These are phyloP conservation scores for Neurospora terricola DNA, from an alignment of 495 filamentous ascomycete genomes.

Conservation along the genomic window DNA sequence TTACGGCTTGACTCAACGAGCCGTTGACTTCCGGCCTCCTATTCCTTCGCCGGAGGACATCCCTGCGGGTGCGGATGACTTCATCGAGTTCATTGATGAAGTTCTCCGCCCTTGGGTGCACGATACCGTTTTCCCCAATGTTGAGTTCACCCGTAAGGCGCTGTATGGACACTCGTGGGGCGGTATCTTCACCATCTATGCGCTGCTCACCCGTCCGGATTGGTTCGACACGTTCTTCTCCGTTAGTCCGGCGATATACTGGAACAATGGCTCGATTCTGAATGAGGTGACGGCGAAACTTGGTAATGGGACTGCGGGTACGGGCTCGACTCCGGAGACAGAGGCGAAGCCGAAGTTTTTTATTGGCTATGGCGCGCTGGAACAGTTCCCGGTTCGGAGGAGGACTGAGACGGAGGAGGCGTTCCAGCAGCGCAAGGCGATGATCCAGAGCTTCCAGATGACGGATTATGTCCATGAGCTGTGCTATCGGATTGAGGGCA, in stretches of 20 bases:
- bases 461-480: slow-evolving; percentile 11
- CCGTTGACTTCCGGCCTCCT: slow-evolving; percentile 10
- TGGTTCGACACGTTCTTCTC: slow-evolving; percentile 13
- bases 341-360: slow-evolving; percentile 4
- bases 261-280: slow-evolving; percentile 9
- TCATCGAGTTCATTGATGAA: slow-evolving; percentile 8
- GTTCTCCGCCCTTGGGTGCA: slow-evolving; percentile 13
- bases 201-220: slow-evolving; percentile 5
- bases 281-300: slow-evolving; percentile 6
- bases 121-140: slow-evolving; percentile 5
- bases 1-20: slow-evolving; percentile 8
- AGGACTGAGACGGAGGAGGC: slow-evolving; percentile 11
- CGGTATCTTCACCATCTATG: slow-evolving; percentile 9
- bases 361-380: slow-evolving; percentile 9
- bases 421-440: slow-evolving; percentile 9
- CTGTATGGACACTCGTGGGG: slow-evolving; percentile 16
- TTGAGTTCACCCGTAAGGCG: slow-evolving; percentile 12
- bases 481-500: slow-evolving; percentile 9
- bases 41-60: not conserved
- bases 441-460: slow-evolving; percentile 2
- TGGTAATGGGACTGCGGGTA: slow-evolving; percentile 5
- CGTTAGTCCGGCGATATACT: slow-evolving; percentile 7
- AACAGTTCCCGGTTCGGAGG: slow-evolving; percentile 12
- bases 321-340: not conserved
- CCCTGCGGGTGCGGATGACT: slow-evolving; percentile 5